Evolutionary conservation across 2,329 filamentous ascomycete genomes (phyloP).

Genomic region (Macrophomina pseudophaseolina): DNA sequence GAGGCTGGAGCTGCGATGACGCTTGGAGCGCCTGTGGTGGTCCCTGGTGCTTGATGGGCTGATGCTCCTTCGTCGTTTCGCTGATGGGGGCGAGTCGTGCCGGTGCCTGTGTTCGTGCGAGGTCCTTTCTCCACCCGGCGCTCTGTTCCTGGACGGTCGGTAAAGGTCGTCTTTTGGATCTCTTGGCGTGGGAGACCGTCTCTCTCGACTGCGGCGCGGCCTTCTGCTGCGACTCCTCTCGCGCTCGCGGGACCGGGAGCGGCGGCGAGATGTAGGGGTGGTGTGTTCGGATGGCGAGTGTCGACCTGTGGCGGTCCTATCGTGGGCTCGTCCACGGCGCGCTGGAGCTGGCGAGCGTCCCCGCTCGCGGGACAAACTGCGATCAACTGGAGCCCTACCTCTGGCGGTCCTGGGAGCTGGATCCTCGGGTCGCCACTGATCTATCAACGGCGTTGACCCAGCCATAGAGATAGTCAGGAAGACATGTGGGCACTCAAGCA

Average conservation of each 20-base stretch:
- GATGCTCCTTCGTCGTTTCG: slow-evolving; percentile 46
- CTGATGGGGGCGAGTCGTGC: slow-evolving; percentile 43
- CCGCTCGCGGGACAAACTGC: slow-evolving; percentile 37
- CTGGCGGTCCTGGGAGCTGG: slow-evolving; percentile 41
- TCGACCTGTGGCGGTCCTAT: slow-evolving; percentile 35
- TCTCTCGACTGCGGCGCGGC: slow-evolving; percentile 40
- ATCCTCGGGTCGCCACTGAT: slow-evolving; percentile 51
- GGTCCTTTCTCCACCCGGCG: slow-evolving; percentile 43
- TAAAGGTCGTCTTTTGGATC: slow-evolving; percentile 41
- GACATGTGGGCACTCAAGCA: slow-evolving; percentile 44
- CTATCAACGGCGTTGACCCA: slow-evolving; percentile 49
- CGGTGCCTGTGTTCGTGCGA: slow-evolving; percentile 41
- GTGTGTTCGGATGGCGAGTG: slow-evolving; percentile 27
- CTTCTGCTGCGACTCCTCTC: slow-evolving; percentile 24
- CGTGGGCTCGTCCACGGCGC: slow-evolving; percentile 39
- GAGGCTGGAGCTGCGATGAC: slow-evolving; percentile 41
- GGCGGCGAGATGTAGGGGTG: slow-evolving; percentile 34
- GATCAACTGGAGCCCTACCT: slow-evolving; percentile 38
- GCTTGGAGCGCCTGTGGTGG: slow-evolving; percentile 41
- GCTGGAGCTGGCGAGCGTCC: slow-evolving; percentile 41
- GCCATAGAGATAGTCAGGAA: slow-evolving; percentile 49
- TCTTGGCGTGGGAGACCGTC: slow-evolving; percentile 31
- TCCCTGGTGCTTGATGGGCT: slow-evolving; percentile 42
- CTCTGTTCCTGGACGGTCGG: slow-evolving; percentile 42
- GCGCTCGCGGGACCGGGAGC: slow-evolving; percentile 36